These are phyloP conservation scores for Pistacia integerrima DNA, from an alignment of 345 rosid species.

Conservation along the genomic window DNA sequence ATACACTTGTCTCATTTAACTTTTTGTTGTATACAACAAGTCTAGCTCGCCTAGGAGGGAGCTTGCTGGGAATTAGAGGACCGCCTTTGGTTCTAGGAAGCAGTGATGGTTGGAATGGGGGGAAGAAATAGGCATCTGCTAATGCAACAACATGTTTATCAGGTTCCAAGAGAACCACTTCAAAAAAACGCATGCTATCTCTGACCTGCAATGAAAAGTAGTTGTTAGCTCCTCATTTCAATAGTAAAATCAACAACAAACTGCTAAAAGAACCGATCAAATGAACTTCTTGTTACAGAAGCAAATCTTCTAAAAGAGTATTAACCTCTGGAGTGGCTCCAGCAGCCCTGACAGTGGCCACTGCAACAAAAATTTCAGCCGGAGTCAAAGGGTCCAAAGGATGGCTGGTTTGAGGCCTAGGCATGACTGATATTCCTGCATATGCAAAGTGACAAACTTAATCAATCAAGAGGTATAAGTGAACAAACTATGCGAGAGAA, in stretches of 20 bases:
- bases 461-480: constrained; percentile 12
- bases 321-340: constrained; percentile 92
- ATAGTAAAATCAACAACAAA: constrained; percentile 2
- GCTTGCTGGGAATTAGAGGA: constrained; percentile 78
- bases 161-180: constrained; percentile 85
- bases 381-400: constrained; percentile 90
- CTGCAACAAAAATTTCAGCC: constrained; percentile 88
- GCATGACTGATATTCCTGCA: constrained; percentile 61
- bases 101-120: constrained; percentile 90
- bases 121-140: constrained; percentile 94
- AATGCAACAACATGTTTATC: constrained; percentile 78
- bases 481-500: neutral
- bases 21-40: constrained; percentile 77
- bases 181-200: constrained; percentile 90
- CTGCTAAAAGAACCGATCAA: neutral
- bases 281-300: neutral
- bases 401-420: constrained; percentile 80
- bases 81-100: constrained; percentile 86
- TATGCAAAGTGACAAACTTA: constrained; percentile 17
- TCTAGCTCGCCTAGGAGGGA: constrained; percentile 88
- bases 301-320: neutral
- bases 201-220: constrained; percentile 56
- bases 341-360: constrained; percentile 90
- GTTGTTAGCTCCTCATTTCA: constrained; percentile 16
- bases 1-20: constrained; percentile 82